Conservation (phyloP, 2,329 filamentous ascomycete species). For the Ceratocystis eucalypticola region DNA sequence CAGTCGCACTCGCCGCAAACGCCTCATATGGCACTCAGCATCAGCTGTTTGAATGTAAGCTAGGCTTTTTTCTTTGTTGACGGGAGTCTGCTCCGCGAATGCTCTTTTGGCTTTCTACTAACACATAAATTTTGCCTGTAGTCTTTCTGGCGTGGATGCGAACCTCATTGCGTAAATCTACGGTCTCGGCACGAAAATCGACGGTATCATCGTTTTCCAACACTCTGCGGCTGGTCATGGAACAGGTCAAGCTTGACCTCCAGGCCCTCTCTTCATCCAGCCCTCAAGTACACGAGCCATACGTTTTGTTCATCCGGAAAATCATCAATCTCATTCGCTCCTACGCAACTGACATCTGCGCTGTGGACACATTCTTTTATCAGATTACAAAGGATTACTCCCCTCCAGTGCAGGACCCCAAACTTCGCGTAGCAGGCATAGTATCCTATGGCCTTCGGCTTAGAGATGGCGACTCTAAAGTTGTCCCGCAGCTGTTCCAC, state of each 20-base stretch:
- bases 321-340: slow-evolving; percentile 42
- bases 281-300: slow-evolving; percentile 31
- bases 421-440: slow-evolving; percentile 42
- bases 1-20: slow-evolving; percentile 26
- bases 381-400: slow-evolving; percentile 43
- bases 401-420: slow-evolving; percentile 41
- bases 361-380: slow-evolving; percentile 42
- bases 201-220: slow-evolving; percentile 32
- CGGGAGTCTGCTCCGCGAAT: not conserved
- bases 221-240: slow-evolving; percentile 36
- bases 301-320: slow-evolving; percentile 38
- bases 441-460: slow-evolving; percentile 43
- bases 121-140: slow-evolving; percentile 19
- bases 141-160: slow-evolving; percentile 38
- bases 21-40: slow-evolving; percentile 38
- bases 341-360: slow-evolving; percentile 40
- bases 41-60: slow-evolving; percentile 36
- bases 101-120: too few species aligned
- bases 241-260: slow-evolving; percentile 40
- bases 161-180: slow-evolving; percentile 31
- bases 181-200: slow-evolving; percentile 26
- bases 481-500: slow-evolving; percentile 39
- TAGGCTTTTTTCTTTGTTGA: not conserved
- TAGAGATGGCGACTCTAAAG: slow-evolving; percentile 37
- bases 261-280: slow-evolving; percentile 26